Base-by-base conservation (phyloP, 192 early-diverging fungal genomes). In the Martensiomyces pterosporus region DNA sequence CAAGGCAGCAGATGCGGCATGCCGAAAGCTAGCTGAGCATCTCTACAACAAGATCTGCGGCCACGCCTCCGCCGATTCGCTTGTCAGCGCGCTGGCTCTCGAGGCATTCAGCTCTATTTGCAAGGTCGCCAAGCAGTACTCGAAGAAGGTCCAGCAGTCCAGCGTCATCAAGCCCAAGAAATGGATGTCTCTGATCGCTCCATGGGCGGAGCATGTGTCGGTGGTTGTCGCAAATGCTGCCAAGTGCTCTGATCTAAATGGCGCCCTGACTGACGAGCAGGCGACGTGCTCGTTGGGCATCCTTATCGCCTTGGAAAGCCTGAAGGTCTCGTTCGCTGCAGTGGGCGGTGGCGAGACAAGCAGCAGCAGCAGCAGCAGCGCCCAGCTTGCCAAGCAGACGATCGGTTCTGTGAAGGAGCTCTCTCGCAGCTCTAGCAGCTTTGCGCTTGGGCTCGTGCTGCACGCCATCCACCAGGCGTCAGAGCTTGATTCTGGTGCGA, bases 61-160 rank as follows among this genome's bases (percentile, higher is more conserved):
- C 5, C 23, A 44, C n/a, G 19, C 18, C 9, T 10, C 22, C 9
- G n/a, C 17, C 6, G 37, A 16, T 3, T 26, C 17, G 19, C 14
- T 24, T 12, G 26, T 17, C 17, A 39, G 24, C 16, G 18, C 49
- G 3, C 39, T 64, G 14, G 44, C 44, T 35, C 39, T 64, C 16
- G 61, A 64, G 8, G 44, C 41, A 16, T 13, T 72, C 9, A 37
- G 25, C 24, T 26, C 57, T 15, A 39, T 72, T 17, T 46, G 60
- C 12, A 24, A 24, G 32, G 27, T 36, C 9, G 50, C 49, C 1
- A 49, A 46, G 32, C 39, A 48, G 36, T 52, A 52, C 38, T 25
- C 49, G 13, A 24, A 25, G 6, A 60, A 40, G 22, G 8, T 46
- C 17, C 21, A 48, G 8, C 12, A 24, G 9, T 43, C 25, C 8